A percentile compares a stretch with the other conserved stretches of the same genome.
Conservation (phyloP, 805 yeast genomes). For the Saturnispora quitensis region DNA sequence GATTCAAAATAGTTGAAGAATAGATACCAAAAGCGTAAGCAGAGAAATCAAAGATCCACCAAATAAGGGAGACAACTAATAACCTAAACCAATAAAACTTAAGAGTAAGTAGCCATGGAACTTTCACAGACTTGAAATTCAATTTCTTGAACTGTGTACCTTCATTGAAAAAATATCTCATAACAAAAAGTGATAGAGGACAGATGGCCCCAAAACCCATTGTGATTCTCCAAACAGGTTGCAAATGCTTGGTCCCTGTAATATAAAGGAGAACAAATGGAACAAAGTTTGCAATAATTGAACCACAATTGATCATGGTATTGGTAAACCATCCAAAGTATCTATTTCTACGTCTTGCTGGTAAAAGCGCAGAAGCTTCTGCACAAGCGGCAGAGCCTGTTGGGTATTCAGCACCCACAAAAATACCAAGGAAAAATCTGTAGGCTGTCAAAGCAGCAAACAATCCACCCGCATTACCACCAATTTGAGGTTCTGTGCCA, state of each 20-base stretch:
- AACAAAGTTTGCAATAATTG: conserved; percentile 74
- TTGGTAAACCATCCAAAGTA: conserved; percentile 87
- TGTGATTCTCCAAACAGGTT: conserved; percentile 86
- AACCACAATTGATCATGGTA: conserved; percentile 79
- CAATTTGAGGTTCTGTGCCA: conserved; percentile 27
- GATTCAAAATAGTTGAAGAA: conserved; percentile 58
- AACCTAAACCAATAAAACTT: conserved; percentile 84
- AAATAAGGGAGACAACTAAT: conserved; percentile 58
- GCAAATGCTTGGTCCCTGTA: conserved; percentile 58
- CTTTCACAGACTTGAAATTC: conserved; percentile 51
- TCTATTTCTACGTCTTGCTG: conserved; percentile 76
- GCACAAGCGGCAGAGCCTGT: conserved; percentile 91
- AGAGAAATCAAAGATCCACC: conserved; percentile 90
- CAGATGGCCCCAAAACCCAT: conserved; percentile 86
- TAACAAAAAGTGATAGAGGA: conserved; percentile 65
- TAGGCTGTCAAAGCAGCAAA: conserved; percentile 76
- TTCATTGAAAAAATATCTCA: conserved; percentile 71
- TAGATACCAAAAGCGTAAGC: conserved; percentile 82
- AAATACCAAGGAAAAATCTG: conserved; percentile 81
- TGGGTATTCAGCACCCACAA: conserved; percentile 93
- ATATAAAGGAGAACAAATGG: conserved; percentile 84
- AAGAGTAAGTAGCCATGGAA: conserved; percentile 61
- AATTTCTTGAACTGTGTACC: conserved; percentile 61
- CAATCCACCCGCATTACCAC: conserved; percentile 61
- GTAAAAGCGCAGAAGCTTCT: conserved; percentile 72